Conservation (phyloP, 495 filamentous ascomycete species). For the Cairneyella variabilis region DNA sequence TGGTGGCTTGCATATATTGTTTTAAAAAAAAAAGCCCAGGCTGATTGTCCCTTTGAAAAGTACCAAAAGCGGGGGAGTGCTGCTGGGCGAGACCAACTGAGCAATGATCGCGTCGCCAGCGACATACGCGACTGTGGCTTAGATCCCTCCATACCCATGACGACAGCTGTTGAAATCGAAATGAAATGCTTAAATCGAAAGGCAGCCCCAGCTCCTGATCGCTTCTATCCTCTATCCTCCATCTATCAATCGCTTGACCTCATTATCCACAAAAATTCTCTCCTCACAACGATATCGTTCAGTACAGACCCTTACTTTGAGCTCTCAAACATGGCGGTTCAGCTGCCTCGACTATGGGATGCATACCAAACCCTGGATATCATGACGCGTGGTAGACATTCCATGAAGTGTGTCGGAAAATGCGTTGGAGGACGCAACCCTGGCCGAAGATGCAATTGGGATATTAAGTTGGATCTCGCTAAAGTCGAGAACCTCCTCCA, state of each 20-base stretch:
- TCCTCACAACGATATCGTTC: not conserved
- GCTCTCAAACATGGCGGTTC: not conserved
- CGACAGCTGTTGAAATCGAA: not conserved
- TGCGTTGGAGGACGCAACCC: not conserved
- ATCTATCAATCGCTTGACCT: not conserved
- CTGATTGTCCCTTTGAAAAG: not conserved
- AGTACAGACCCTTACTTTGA: not conserved
- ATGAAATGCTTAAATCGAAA: not conserved
- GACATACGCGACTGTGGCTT: not conserved
- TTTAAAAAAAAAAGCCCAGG: not conserved
- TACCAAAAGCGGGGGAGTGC: not conserved
- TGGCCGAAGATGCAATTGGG: not conserved
- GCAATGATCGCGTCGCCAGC: not conserved
- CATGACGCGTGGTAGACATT: not conserved
- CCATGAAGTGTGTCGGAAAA: not conserved
- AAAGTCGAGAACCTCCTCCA: conserved; percentile 2
- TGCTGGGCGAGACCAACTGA: not conserved
- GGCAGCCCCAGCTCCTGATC: not conserved
- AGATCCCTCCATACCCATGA: not conserved
- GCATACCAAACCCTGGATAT: not conserved
- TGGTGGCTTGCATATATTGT: not conserved
- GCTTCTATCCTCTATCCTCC: not conserved
- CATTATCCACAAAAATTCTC: not conserved
- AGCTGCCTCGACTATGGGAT: not conserved
- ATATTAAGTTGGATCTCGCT: not conserved